phyloP scores from a whole-genome alignment of 2,329 filamentous ascomycete species.

The Magnaporthiopsis rhizophila region DNA sequence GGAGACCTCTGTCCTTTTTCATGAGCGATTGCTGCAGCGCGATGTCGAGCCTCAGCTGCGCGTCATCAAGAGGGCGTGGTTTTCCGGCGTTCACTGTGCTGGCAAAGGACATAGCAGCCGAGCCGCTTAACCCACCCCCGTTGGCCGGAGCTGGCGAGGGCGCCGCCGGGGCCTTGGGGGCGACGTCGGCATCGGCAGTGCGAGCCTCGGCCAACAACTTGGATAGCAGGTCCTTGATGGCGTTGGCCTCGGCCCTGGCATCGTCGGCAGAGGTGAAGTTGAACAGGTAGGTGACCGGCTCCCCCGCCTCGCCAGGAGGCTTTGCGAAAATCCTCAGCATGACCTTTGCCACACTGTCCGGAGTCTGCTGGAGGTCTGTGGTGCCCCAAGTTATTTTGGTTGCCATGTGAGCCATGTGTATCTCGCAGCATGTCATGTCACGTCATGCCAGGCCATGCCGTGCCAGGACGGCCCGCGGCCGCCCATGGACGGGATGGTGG shows the following conservation, averaged over 20 bases:
- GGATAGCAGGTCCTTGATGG: constrained; percentile 74
- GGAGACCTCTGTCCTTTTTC: constrained; percentile 66
- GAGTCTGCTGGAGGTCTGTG: constrained; percentile 90
- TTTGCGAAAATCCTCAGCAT: constrained; percentile 90
- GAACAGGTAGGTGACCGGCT: constrained; percentile 71
- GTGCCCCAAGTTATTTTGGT: constrained; percentile 6
- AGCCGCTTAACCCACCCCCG: constrained; percentile 30
- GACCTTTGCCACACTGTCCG: constrained; percentile 77
- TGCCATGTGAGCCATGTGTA: neutral
- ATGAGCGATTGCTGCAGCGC: constrained; percentile 83
- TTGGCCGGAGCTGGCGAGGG: constrained; percentile 19
- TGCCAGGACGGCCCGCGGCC: neutral
- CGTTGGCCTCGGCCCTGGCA: constrained; percentile 76
- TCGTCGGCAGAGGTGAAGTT: constrained; percentile 73
- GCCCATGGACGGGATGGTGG: neutral
- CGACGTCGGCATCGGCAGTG: constrained; percentile 40
- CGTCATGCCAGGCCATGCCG: neutral
- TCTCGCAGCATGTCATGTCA: neutral
- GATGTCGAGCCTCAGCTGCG: constrained; percentile 66
- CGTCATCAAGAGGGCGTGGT: constrained; percentile 72
- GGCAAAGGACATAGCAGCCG: constrained; percentile 71
- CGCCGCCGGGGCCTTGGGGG: constrained; percentile 32
- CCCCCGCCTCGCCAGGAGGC: constrained; percentile 40
- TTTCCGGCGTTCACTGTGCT: constrained; percentile 54
- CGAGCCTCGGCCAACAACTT: constrained; percentile 66